Base-by-base conservation (phyloP, 225 moss, liverwort and hornwort genomes). In the Marchantia polymorpha region DNA sequence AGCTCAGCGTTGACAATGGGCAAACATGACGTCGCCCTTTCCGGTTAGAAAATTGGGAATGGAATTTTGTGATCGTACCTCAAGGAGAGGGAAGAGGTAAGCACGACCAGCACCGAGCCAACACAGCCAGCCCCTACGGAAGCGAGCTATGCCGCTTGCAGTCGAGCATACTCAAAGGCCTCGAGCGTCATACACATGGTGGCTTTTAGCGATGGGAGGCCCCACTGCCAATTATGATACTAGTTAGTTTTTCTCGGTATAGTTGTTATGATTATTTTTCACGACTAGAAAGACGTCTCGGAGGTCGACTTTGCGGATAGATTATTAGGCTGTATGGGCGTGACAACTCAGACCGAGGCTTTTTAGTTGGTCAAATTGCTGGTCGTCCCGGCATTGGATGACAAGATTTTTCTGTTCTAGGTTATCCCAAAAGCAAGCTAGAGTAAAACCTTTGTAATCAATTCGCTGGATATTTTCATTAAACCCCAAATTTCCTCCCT, bases 1-100 rank as follows among this genome's bases (percentile, higher is more conserved):
- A 25, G 15, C 52, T 73, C 52, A 73, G 73, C 73, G 73, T 73
- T 73, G 73, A 73, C 73, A 73, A 73, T 26, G 2, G 14, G 23
- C 51, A 3, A 67, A 31, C 67, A 31, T 67, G 67, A 12, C 25
- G 25, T 20, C 26, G 12, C 72, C 50, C 27, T 52, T 54, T 73
- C 51, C 73, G 54, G 73, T 26, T 55, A 53, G 51, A 72, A 64
- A 72, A 52, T 72, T 72, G 47, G n/a, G 52, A 20, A 72, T 54
- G 53, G 54, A 55, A 73, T 54, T 27, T 11, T 73, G 73, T 29
- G 15, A 67, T 52, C 0, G 70, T 48, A 49, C 56, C 5, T 56
- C 19, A 39, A 39, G 39, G 31, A 47, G 19, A 58, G 58, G 26
- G 9, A 69, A 20, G 72, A 25, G 51, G 72, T 52, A 72, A 72